phyloP scores from a whole-genome alignment of 23 red algal genomes.

The Chondrus crispus region DNA sequence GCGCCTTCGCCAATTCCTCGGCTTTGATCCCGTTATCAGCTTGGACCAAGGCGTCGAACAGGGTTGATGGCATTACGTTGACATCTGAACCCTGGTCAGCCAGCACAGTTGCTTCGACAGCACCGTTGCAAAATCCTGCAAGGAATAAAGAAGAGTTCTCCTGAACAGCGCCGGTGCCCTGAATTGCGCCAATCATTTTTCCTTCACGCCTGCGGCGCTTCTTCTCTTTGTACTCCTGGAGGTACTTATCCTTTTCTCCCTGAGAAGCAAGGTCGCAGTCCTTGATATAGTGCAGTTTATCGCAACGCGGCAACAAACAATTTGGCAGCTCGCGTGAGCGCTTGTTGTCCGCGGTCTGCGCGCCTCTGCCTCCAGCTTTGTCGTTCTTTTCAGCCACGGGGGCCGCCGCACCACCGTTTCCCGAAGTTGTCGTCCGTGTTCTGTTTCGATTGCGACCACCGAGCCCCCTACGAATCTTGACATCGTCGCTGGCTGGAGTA shows the following conservation, averaged over 20 bases:
- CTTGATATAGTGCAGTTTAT: not conserved
- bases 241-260: not conserved
- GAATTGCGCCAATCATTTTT: not conserved
- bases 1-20: not conserved
- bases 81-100: not conserved
- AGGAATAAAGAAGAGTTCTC: not conserved
- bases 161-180: not conserved
- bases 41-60: not conserved
- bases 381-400: no score
- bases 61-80: not conserved
- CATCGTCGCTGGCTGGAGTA: no score
- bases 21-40: not conserved
- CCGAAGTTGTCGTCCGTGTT: no score
- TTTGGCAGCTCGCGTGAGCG: no score
- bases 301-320: constrained; percentile 12
- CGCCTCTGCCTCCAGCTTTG: no score
- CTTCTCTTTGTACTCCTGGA: not conserved
- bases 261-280: not conserved
- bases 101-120: not conserved
- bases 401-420: no score
- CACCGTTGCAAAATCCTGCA: not conserved
- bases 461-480: no score
- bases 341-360: no score
- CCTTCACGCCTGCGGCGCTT: not conserved
- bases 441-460: no score